Conservation (phyloP, 768 basidiomycete species). For the Lentinula edodes region DNA sequence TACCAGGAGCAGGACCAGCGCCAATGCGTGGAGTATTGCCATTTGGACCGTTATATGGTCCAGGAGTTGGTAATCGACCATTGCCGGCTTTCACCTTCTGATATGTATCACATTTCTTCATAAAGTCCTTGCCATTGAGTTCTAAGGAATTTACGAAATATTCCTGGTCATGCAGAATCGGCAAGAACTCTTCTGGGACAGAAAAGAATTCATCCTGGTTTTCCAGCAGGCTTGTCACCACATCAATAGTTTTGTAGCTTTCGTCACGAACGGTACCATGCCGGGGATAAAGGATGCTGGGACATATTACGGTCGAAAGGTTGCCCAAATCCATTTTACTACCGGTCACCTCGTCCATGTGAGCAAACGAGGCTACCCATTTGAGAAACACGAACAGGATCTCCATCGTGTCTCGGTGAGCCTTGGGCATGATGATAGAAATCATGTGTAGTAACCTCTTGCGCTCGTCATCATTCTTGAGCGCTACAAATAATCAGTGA, state of each 20-base stretch:
- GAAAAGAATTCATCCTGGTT: conserved; percentile 93
- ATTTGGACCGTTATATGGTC: conserved; percentile 27
- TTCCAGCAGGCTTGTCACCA: conserved; percentile 82
- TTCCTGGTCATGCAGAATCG: conserved; percentile 87
- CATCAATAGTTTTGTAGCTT: conserved; percentile 84
- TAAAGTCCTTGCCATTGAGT: conserved; percentile 88
- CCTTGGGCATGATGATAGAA: conserved; percentile 82
- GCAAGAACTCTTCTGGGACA: conserved; percentile 86
- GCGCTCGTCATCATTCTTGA: conserved; percentile 73
- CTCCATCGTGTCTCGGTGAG: conserved; percentile 96
- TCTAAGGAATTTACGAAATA: conserved; percentile 87
- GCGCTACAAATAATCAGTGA: conserved; percentile 35
- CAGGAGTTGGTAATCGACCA: conserved; percentile 40
- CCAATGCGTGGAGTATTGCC: conserved; percentile 34
- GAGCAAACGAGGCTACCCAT: conserved; percentile 99
- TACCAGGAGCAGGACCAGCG: conserved; percentile 9
- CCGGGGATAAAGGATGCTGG: conserved; percentile 93
- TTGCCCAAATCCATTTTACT: conserved; percentile 98
- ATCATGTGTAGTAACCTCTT: conserved; percentile 81
- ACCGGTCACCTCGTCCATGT: conserved; percentile 94
- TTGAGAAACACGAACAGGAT: conserved; percentile 97
- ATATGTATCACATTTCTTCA: conserved; percentile 94
- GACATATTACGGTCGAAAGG: conserved; percentile 94
- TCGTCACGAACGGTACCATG: conserved; percentile 87
- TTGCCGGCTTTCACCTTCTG: conserved; percentile 64